These are phyloP conservation scores for Crotalaria pallida DNA, from an alignment of 306 rosid species.

Conservation along the genomic window DNA sequence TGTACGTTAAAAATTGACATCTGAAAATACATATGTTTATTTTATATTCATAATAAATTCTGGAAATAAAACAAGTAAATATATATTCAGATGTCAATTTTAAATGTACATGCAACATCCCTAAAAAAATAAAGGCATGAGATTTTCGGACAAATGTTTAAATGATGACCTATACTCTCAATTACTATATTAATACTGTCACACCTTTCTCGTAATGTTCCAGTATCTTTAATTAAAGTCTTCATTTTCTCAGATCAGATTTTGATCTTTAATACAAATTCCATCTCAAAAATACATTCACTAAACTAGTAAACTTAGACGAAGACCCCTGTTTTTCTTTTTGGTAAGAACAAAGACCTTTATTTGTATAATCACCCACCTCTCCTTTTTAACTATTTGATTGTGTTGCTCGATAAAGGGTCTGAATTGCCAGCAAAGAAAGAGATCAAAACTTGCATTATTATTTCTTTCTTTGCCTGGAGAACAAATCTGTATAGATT, in stretches of 20 bases:
- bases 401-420: slow-evolving; percentile 51
- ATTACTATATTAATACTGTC: too few species aligned
- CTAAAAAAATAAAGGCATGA: too few species aligned
- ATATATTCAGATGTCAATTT: too few species aligned
- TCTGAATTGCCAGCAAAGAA: slow-evolving; percentile 42
- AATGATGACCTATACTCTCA: too few species aligned
- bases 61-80: too few species aligned
- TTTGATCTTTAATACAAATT: background rate
- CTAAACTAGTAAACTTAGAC: background rate
- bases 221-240: background rate
- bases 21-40: too few species aligned
- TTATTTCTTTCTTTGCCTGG: slow-evolving; percentile 22
- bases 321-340: background rate
- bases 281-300: background rate
- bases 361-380: background rate
- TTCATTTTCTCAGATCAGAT: background rate
- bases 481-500: slow-evolving; percentile 3
- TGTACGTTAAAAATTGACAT: too few species aligned
- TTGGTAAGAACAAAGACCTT: slow-evolving; percentile 1
- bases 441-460: slow-evolving; percentile 27
- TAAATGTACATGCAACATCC: too few species aligned
- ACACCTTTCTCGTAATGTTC: background rate
- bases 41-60: too few species aligned
- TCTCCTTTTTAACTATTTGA: slow-evolving; percentile 10
- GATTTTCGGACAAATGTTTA: too few species aligned